A percentile compares a stretch with the other conserved stretches of the same genome.
These are phyloP conservation scores for Trametes sp. DNA, from an alignment of 1,284 basidiomycete species.

Conservation along the genomic window DNA sequence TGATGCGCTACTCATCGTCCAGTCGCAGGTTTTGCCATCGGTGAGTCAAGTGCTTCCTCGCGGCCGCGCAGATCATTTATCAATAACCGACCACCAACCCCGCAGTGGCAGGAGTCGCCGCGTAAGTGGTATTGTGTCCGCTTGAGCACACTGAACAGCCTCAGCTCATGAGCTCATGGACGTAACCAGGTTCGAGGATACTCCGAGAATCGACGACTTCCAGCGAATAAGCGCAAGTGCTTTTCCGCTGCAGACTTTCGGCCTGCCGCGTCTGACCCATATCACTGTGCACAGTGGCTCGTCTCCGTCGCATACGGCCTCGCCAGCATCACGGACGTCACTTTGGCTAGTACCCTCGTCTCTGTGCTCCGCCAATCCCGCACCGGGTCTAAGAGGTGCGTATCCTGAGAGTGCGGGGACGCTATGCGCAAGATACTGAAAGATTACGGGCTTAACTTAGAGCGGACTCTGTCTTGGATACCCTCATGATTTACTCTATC, in stretches of 20 bases:
- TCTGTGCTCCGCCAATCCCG: slow-evolving; percentile 9
- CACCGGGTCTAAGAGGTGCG: slow-evolving; percentile 15
- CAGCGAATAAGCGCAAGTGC: background rate
- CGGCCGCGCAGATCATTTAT: background rate
- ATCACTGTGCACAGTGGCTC: slow-evolving; percentile 19
- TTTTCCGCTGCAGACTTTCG: too few species aligned
- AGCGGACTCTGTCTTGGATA: slow-evolving; percentile 1
- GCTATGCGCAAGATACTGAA: background rate
- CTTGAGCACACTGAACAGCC: too few species aligned
- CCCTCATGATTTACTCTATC: background rate
- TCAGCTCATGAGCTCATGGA: too few species aligned
- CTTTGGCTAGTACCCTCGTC: slow-evolving; percentile 4
- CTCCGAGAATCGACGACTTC: background rate
- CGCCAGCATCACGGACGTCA: slow-evolving; percentile 5
- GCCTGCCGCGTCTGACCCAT: too few species aligned
- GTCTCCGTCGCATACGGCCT: slow-evolving; percentile 7
- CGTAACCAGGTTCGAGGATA: background rate
- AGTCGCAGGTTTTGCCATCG: background rate
- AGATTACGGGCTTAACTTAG: background rate
- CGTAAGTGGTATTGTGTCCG: background rate
- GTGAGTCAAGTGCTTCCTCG: background rate
- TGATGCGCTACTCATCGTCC: background rate
- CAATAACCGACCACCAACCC: background rate
- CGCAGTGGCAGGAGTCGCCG: background rate
- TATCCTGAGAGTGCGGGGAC: background rate